Percentiles rank a stretch among this genome's conserved stretches.
Conservation (phyloP, 441 rosid species). For the Eruca vesicaria region DNA sequence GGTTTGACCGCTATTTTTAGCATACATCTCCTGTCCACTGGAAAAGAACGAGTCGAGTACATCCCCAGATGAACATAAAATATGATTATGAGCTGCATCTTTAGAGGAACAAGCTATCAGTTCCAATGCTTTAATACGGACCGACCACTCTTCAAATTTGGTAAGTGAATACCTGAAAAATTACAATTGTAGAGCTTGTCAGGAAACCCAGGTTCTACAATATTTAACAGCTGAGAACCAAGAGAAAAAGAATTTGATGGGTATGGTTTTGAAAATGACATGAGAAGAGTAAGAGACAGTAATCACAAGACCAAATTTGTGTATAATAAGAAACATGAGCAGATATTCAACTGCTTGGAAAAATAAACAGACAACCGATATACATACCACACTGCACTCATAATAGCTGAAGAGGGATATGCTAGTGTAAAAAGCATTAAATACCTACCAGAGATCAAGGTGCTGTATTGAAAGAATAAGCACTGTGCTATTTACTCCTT, state of each 20-base stretch:
- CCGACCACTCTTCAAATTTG: slow-evolving; percentile 53
- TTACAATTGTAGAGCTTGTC: slow-evolving; percentile 18
- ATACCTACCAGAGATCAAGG: slow-evolving; percentile 56
- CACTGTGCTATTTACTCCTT: slow-evolving; percentile 59
- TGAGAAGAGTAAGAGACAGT: slow-evolving; percentile 5
- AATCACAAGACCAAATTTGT: slow-evolving; percentile 7
- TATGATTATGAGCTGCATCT: slow-evolving; percentile 43
- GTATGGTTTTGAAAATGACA: slow-evolving; percentile 4
- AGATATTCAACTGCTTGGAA: slow-evolving; percentile 13
- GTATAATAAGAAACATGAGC: slow-evolving; percentile 2
- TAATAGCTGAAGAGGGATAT: slow-evolving; percentile 2
- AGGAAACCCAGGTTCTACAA: slow-evolving; percentile 19
- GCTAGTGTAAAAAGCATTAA: not conserved
- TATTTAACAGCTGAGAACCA: not conserved
- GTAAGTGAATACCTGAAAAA: slow-evolving; percentile 60
- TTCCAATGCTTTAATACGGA: slow-evolving; percentile 50
- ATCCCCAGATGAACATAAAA: slow-evolving; percentile 60
- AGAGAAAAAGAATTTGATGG: slow-evolving; percentile 11
- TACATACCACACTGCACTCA: not conserved
- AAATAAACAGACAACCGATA: slow-evolving; percentile 9
- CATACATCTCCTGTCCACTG: slow-evolving; percentile 39
- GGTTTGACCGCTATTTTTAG: slow-evolving; percentile 28
- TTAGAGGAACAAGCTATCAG: slow-evolving; percentile 42
- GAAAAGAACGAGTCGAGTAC: slow-evolving; percentile 36
- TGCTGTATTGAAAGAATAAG: slow-evolving; percentile 49